These are phyloP conservation scores for Hura crepitans DNA, from an alignment of 441 rosid genomes.

Conservation along the genomic window DNA sequence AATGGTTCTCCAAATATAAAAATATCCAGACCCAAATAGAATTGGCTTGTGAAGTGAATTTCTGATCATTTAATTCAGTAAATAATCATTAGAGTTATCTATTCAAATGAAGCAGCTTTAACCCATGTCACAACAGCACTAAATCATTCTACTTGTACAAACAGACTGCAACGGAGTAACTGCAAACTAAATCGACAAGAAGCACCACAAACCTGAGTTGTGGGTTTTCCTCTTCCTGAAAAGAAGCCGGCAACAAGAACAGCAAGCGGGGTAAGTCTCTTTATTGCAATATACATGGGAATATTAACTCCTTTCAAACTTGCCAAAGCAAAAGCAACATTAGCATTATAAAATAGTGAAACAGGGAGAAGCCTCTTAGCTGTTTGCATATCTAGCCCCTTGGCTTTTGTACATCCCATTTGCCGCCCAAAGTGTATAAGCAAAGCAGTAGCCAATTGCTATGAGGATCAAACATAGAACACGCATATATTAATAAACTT, in stretches of 20 bases:
- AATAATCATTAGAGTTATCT: not conserved
- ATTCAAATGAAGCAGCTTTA: not conserved
- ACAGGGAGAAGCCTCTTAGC: conserved; percentile 74
- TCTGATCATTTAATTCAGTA: not conserved
- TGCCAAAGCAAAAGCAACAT: conserved; percentile 93
- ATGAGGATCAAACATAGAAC: conserved; percentile 23
- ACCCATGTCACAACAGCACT: not conserved
- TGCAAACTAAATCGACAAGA: conserved; percentile 7
- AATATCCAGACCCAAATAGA: too few species aligned
- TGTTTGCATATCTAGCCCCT: conserved; percentile 50
- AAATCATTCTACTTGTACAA: not conserved
- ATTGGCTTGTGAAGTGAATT: too few species aligned
- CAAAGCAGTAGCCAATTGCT: conserved; percentile 87
- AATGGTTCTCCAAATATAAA: too few species aligned
- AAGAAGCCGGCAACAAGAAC: conserved; percentile 67
- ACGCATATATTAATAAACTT: not conserved
- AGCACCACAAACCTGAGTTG: conserved; percentile 53
- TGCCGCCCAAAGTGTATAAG: conserved; percentile 70
- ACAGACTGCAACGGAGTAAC: not conserved
- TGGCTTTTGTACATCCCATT: conserved; percentile 62
- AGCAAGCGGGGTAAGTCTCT: conserved; percentile 92
- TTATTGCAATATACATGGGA: conserved; percentile 96
- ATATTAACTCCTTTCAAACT: conserved; percentile 98
- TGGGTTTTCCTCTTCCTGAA: conserved; percentile 74
- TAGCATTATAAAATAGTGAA: conserved; percentile 89